phyloP scores from a whole-genome alignment of 148 eudicot genomes.

The Polygonum aviculare region DNA sequence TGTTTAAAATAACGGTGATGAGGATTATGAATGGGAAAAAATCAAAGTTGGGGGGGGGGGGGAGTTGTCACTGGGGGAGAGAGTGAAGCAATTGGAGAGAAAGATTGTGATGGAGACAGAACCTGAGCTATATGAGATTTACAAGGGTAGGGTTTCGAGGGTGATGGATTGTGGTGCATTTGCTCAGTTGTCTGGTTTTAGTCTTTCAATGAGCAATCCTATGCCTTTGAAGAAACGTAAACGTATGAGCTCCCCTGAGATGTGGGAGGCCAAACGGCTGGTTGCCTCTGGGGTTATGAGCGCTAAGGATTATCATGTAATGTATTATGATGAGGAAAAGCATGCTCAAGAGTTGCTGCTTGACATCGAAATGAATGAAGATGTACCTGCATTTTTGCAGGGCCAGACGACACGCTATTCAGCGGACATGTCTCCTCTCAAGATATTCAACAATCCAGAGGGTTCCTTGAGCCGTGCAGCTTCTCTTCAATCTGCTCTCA shows the following conservation, averaged over 20 bases:
- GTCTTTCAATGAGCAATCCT: conserved; percentile 74
- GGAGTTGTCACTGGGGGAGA: conserved; percentile 37
- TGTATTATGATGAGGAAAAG: conserved; percentile 77
- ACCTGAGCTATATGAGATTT: conserved; percentile 55
- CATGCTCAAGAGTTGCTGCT: conserved; percentile 68
- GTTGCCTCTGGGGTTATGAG: conserved; percentile 77
- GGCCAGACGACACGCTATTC: conserved; percentile 60
- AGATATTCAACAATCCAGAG: conserved; percentile 50
- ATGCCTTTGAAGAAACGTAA: conserved; percentile 63
- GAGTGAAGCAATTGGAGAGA: conserved; percentile 23
- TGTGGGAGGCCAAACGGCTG: conserved; percentile 84
- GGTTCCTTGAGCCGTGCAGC: conserved; percentile 51
- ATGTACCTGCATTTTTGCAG: conserved; percentile 68
- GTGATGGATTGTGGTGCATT: conserved; percentile 77
- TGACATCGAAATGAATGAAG: conserved; percentile 84
- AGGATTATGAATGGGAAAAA: conserved; percentile 8
- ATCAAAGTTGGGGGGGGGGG: conserved; percentile 26
- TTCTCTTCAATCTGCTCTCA: conserved; percentile 73
- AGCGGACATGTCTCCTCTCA: conserved; percentile 81
- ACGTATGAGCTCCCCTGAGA: conserved; percentile 86
- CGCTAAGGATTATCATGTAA: conserved; percentile 46
- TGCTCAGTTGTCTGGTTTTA: conserved; percentile 52
- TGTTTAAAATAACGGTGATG: too few relatives aligned
- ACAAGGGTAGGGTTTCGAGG: conserved; percentile 72
- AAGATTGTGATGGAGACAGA: conserved; percentile 33